Base-by-base conservation (phyloP, 768 basidiomycete species). In the Phaeotremella skinneri region DNA sequence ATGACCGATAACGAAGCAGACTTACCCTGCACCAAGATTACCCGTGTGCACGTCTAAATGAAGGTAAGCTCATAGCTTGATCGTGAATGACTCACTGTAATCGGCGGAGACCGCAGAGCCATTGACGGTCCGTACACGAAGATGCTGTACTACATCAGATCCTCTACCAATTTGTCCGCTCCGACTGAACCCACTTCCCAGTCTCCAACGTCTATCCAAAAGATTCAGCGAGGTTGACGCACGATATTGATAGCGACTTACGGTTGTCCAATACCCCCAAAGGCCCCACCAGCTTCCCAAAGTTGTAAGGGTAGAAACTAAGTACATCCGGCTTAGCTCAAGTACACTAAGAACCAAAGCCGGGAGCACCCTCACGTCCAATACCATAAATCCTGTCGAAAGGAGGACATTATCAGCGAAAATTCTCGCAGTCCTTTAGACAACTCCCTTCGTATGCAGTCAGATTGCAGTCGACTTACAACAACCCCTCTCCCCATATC, bases 191-290 rank as follows among this genome's bases (percentile, higher is more conserved):
- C 52, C 25, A 66, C 64, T 52, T 72, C 70, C 70, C 70, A 72
- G 45, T 72, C 70, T 4, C 52, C 62, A 2, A 72, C 67, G 52
- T 72, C 63, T 70, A 43, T 17, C 1, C 23, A 1, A 20, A 3
- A 21, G 21, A 13, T 11, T 34, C 21, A 51, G 51, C 48, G 27
- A 11, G 29, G n/a, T 5, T 14, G 20, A 45, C 41, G 26, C 20
- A 29, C 20, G 2, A 26, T 20, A 51, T 20, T 20, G 17, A 37
- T 17, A 20, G 0, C 29, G 23, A 68, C 71, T 58, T 53, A 73
- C 68, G 72, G 60, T 74, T 69, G 0, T 70, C 72, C 26, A 74
- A 31, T 14, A 71, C 55, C 13, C 72, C 72, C 30, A 71, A 67
- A 0, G 58, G 56, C 16, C 66, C 64, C 0, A 71, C 59, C 1